Base-by-base conservation (phyloP, 306 rosid species). In the Bauhinia variegata region DNA sequence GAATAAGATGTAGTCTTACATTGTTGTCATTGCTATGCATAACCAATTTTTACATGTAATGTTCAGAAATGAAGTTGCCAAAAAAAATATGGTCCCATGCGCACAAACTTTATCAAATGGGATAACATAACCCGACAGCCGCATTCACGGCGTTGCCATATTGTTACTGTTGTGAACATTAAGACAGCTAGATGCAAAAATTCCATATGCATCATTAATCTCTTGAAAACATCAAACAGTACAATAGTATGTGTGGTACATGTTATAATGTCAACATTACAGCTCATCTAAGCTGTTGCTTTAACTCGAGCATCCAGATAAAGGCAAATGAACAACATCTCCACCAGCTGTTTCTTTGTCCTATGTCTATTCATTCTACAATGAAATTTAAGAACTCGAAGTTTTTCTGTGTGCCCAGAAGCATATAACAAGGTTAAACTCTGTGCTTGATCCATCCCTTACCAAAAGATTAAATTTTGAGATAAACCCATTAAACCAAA, bases 311-410 rank as follows among this genome's bases (percentile, higher is more conserved):
- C 66, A 18, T 18, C n/a, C 0, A n/a, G 38, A 57, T 52, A 46
- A 32, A n/a, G 65, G 54, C 30, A 47, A 31, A 60, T 59, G 67
- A 54, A 31, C 47, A 60, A 64, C 49, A 62, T 23, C 60, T 37
- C 18, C 43, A 16, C 47, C 32, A 74, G 34, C 61, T 19, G n/a
- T 33, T 60, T 54, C 36, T 58, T 61, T 12, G 23, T 44, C 61
- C 28, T 47, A 54, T 19, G 67, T 59, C 38, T 53, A 63, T 58
- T 59, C 61, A 50, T 62, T 46, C 55, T 48, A 47, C 48, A 9
- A 11, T 32, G 11, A 32, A 71, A 68, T 31, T n/a, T 34, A 46
- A 61, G n/a, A 75, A 16, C 37, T 68, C 12, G 31, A 51, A 11
- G 17, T 68, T 18, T 17, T 19, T 41, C 67, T 43, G 36, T 23